Conservation (phyloP, 2,329 filamentous ascomycete genomes). For the Monilinia polystroma region DNA sequence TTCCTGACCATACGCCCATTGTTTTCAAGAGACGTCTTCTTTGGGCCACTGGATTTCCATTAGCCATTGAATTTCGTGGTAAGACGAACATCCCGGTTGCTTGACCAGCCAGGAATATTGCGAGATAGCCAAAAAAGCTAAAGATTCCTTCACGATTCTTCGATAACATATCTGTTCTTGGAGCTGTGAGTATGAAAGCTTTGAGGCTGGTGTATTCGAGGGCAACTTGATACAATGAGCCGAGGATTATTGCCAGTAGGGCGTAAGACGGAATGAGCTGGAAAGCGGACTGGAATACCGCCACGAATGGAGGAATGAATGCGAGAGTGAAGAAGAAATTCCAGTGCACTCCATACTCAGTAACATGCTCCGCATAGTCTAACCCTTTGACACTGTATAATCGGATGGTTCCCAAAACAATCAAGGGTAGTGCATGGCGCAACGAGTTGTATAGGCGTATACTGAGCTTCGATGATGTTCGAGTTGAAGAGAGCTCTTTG, state of each 20-base stretch:
- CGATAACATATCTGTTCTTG: slow-evolving; percentile 74
- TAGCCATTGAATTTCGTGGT: slow-evolving; percentile 53
- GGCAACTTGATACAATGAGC: slow-evolving; percentile 68
- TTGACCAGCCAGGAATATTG: slow-evolving; percentile 90
- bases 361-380: slow-evolving; percentile 95
- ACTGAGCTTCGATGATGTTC: slow-evolving; percentile 49
- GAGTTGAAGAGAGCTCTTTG: slow-evolving; percentile 60
- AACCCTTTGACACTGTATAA: slow-evolving; percentile 88
- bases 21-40: slow-evolving; percentile 60
- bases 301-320: slow-evolving; percentile 83
- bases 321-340: slow-evolving; percentile 99
- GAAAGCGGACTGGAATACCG: slow-evolving; percentile 73
- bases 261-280: slow-evolving; percentile 74
- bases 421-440: slow-evolving; percentile 78
- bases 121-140: slow-evolving; percentile 88
- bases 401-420: slow-evolving; percentile 76
- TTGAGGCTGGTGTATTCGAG: slow-evolving; percentile 79
- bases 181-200: slow-evolving; percentile 77
- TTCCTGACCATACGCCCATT: slow-evolving; percentile 61
- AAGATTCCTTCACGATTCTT: slow-evolving; percentile 96
- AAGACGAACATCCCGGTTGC: slow-evolving; percentile 78
- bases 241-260: slow-evolving; percentile 67
- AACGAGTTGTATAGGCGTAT: slow-evolving; percentile 64
- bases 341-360: slow-evolving; percentile 98
- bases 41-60: slow-evolving; percentile 48